Evolutionary conservation across 768 basidiomycete species (phyloP).

Genomic region (Panus rudis): DNA sequence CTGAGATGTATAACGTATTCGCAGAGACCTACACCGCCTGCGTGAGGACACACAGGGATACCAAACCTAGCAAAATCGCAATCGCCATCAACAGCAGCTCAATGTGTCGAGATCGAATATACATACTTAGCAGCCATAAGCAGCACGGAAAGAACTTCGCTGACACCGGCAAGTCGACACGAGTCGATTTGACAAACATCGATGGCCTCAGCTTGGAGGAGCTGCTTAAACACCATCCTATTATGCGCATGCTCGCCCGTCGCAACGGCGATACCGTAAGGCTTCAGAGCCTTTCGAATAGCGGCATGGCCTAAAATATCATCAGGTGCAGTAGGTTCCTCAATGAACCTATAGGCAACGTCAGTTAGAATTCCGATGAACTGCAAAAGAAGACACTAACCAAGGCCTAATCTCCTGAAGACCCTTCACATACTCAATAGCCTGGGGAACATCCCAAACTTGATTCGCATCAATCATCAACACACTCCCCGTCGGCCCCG

Average conservation of each 20-base stretch:
- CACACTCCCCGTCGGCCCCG: constrained; percentile 88
- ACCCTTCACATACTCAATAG: constrained; percentile 83
- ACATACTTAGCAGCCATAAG: constrained; percentile 83
- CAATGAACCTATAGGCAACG: constrained; percentile 63
- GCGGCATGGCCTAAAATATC: constrained; percentile 83
- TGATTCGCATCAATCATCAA: constrained; percentile 98
- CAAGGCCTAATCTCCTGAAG: constrained; percentile 82
- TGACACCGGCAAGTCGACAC: constrained; percentile 89
- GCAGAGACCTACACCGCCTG: constrained; percentile 89
- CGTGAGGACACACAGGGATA: constrained; percentile 86
- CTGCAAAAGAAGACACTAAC: constrained; percentile 31
- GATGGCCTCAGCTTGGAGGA: constrained; percentile 85
- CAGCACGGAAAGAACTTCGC: constrained; percentile 84
- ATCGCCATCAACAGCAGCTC: constrained; percentile 1
- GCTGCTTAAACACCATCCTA: constrained; percentile 92
- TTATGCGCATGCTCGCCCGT: constrained; percentile 96
- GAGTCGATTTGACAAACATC: constrained; percentile 96
- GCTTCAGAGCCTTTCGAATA: constrained; percentile 71
- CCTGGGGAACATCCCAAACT: constrained; percentile 90
- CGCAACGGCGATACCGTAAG: constrained; percentile 80
- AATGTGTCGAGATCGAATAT: neutral
- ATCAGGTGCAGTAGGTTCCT: constrained; percentile 90
- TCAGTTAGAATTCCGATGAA: constrained; percentile 1
- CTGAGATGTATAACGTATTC: constrained; percentile 86
- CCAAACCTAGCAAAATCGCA: constrained; percentile 48